Base-by-base conservation (phyloP, 345 rosid species). In the Pugionium dolabratum region DNA sequence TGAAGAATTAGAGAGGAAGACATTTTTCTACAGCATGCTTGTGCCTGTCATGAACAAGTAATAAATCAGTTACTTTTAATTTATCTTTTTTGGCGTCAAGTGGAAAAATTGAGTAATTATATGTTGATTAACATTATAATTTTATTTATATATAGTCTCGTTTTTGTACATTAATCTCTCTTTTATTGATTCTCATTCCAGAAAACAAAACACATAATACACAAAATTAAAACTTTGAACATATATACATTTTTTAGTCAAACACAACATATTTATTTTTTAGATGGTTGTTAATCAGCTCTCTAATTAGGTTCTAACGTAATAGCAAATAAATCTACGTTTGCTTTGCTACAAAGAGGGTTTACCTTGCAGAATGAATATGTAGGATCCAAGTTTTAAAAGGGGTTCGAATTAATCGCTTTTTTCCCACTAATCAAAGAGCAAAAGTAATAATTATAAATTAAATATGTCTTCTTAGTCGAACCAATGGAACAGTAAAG, bases 31-130 rank as follows among this genome's bases (percentile, higher is more conserved):
- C 75, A 89, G 85, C 84, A 79, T 89, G 75, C 98, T 92, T 30
- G 87, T 89, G 56, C 98, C 98, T 36, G 66, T 87, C 54, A 87
- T 89, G 89, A 92, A 92, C 85, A 89, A 89, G 98, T 92, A 64
- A 80, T 48, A 42, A 33, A 10, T 49, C 46, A 6, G 9, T 40
- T 51, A 29, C 9, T 41, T 52, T 10, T 37, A 4, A 0, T 55
- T 8, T 42, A 28, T 40, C 28, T 6, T 41, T 58, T 42, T 58
- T 30, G 35, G 37, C 41, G 41, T 37, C 41, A 37, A 37, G 7
- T 1, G n/a, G 41, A 10, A 27, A 11, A 30, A 36, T 29, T 31
- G n/a, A 39, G 11, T 48, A 34, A 1, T 36, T 70, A 45, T 60
- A 53, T 35, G 9, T 43, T 61, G 6, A 5, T 54, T 53, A 51